phyloP scores from a whole-genome alignment of 2,329 filamentous ascomycete genomes.

The Sporothrix inflata region DNA sequence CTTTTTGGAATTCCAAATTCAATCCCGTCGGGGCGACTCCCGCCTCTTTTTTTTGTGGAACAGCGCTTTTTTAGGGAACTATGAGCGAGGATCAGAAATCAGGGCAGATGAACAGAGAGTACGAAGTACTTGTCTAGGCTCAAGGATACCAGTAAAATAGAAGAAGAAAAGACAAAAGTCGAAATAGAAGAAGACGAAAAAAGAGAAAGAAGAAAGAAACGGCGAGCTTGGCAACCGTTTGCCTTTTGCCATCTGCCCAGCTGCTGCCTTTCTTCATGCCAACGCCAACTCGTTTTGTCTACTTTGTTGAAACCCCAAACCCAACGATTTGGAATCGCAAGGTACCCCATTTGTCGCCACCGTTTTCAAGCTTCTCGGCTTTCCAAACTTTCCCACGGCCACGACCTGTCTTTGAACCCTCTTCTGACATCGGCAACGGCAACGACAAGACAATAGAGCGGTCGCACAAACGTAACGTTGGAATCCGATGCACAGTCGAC shows the following conservation, averaged over 20 bases:
- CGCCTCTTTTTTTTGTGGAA: background rate
- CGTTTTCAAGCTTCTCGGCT: background rate
- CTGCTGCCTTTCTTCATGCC: background rate
- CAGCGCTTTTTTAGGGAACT: background rate
- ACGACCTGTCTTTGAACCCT: background rate
- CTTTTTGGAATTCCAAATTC: constrained; percentile 10
- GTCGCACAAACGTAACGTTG: constrained; percentile 13
- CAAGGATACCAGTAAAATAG: background rate
- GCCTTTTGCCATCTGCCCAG: background rate
- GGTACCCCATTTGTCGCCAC: background rate
- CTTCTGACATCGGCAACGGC: background rate
- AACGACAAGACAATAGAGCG: background rate
- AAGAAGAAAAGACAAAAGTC: background rate
- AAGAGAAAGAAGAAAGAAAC: background rate
- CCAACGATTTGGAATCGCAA: background rate
- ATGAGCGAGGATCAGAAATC: background rate
- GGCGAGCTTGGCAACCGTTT: background rate
- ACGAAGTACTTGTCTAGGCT: no score
- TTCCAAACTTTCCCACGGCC: constrained; percentile 1
- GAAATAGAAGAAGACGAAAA: no score
- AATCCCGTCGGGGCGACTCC: background rate
- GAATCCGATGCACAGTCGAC: background rate
- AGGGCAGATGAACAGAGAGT: background rate
- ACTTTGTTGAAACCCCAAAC: background rate
- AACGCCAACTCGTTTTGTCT: background rate